Base-by-base conservation (phyloP, 495 filamentous ascomycete genomes). In the Cercophora scortea region DNA sequence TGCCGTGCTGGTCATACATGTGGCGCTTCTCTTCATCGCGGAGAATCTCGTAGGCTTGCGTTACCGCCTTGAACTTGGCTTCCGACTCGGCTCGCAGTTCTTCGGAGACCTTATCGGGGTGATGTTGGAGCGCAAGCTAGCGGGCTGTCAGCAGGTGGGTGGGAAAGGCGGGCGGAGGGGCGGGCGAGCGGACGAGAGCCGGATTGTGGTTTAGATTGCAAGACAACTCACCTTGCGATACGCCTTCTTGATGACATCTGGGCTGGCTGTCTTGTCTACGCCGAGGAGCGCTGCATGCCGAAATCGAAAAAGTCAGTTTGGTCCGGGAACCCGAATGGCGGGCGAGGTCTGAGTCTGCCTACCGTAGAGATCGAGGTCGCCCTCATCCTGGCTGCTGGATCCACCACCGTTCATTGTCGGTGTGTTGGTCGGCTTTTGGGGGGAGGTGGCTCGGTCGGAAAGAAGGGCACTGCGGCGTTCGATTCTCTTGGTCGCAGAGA, bases 1-100 rank as follows among this genome's bases (percentile, higher is more conserved):
- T 95, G 67, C 93, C 93, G 61, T 96, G 88, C 36, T 82, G 86
- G 63, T 98, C 91, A 70, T 98, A 98, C 46, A 90, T 67, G 18
- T 88, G 78, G 55, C 93, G 85, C 65, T 94, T 96, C 32, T 96
- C 83, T 48, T 96, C 94, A 77, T 98, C 91, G 70, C 85, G 85
- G 44, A 98, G 88, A 63, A 97, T 96, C 65, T 98, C 93, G 74
- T 97, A 98, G 54, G 93, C 93, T 73, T 93, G 85, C 46, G 86
- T 89, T 42, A 95, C 82, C 45, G 80, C 71, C 71, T 97, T 97
- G 80, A 98, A 98, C 54, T 82, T 88, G 60, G 85, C 76, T 61
- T 96, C 92, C 35, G 93, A 89, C 48, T 81, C 82, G 54, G 79
- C 86, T 49, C 93, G 86, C 59, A 92, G 84, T 25, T 83, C 79